Evolutionary conservation across 805 yeast genomes (phyloP).

Genomic region (Wickerhamomyces ciferrii): DNA sequence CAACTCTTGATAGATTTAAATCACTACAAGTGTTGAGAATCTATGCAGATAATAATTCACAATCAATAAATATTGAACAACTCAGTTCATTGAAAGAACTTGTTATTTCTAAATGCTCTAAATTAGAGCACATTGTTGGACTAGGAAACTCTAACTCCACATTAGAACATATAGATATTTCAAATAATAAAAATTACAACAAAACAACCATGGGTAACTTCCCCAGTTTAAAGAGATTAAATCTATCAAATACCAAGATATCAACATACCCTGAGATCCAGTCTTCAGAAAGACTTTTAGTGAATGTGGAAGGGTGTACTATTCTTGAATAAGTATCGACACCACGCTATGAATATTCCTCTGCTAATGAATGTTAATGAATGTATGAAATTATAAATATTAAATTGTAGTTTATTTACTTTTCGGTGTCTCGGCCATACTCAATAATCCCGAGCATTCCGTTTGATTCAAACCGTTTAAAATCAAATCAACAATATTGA

Average conservation of each 20-base stretch:
- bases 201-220: not conserved
- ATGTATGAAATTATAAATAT: too few relatives aligned
- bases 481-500: too few relatives aligned
- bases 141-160: not conserved
- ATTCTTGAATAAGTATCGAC: not conserved
- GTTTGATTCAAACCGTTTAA: too few relatives aligned
- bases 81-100: conserved; percentile 7
- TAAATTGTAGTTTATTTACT: too few relatives aligned
- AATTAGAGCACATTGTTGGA: conserved; percentile 1
- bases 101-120: conserved; percentile 9
- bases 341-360: too few relatives aligned
- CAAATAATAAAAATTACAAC: conserved; percentile 1
- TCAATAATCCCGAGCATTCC: too few relatives aligned
- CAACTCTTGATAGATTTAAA: conserved; percentile 4
- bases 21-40: conserved; percentile 9
- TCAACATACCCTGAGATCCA: not conserved
- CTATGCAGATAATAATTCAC: conserved; percentile 13
- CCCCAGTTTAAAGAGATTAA: not conserved
- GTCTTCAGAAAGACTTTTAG: not conserved
- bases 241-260: not conserved
- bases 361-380: not conserved
- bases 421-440: too few relatives aligned
- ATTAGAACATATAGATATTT: not conserved
- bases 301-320: not conserved
- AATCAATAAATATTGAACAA: conserved; percentile 2